Conservation (phyloP, 2,329 filamentous ascomycete species). For the Bipolaris oryzae region DNA sequence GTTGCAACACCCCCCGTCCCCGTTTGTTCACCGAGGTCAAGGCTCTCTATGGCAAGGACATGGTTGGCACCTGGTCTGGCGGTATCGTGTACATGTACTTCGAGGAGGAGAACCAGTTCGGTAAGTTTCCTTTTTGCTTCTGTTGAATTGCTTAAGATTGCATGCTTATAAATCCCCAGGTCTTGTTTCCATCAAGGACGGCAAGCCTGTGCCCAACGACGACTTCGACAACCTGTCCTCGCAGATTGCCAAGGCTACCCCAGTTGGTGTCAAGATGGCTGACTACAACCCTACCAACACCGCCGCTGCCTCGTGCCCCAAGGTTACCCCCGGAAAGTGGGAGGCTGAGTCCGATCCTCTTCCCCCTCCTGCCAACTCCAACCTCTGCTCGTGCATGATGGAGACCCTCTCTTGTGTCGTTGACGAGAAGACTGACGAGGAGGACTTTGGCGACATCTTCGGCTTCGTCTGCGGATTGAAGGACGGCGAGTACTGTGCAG, state of each 20-base stretch:
- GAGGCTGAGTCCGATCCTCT: slow-evolving; percentile 68
- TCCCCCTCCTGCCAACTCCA: slow-evolving; percentile 78
- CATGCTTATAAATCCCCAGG: slow-evolving; percentile 50
- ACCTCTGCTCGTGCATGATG: slow-evolving; percentile 87
- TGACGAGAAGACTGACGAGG: slow-evolving; percentile 58
- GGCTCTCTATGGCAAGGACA: slow-evolving; percentile 78
- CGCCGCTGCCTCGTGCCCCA: slow-evolving; percentile 72
- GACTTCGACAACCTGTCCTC: slow-evolving; percentile 66
- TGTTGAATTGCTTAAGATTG: background rate
- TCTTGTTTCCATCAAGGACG: slow-evolving; percentile 67
- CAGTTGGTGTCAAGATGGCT: slow-evolving; percentile 68
- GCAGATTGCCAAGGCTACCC: slow-evolving; percentile 69
- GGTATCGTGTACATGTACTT: slow-evolving; percentile 99
- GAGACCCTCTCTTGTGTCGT: slow-evolving; percentile 74
- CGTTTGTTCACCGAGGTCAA: slow-evolving; percentile 86
- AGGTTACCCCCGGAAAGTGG: slow-evolving; percentile 66
- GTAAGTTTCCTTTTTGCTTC: slow-evolving; percentile 53
- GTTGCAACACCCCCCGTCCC: slow-evolving; percentile 77
- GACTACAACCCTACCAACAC: slow-evolving; percentile 78
- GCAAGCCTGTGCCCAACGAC: slow-evolving; percentile 66
- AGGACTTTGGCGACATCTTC: slow-evolving; percentile 73
- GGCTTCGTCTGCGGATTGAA: slow-evolving; percentile 69
- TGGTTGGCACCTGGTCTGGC: slow-evolving; percentile 88
- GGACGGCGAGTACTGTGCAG: slow-evolving; percentile 63
- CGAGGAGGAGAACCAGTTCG: slow-evolving; percentile 88